Conservation (phyloP, 2,329 filamentous ascomycete species). For the Exophiala aquamarina region DNA sequence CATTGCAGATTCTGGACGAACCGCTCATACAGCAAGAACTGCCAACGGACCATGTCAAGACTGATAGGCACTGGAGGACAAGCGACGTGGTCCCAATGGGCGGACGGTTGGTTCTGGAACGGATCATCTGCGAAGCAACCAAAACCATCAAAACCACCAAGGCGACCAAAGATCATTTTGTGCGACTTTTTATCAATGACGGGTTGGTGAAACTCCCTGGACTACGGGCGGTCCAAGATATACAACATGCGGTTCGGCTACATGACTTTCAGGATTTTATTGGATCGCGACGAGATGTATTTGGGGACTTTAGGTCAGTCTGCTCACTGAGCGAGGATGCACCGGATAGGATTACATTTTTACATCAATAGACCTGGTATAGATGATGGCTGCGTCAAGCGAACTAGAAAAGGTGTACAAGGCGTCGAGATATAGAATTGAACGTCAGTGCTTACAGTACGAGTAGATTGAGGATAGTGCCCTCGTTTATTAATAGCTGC, state of each 20-base stretch:
- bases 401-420: too few species aligned
- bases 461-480: too few species aligned
- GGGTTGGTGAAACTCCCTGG: slow-evolving; percentile 47
- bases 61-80: slow-evolving; percentile 53
- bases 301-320: slow-evolving; percentile 49
- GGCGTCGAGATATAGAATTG: too few species aligned
- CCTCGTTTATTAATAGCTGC: too few species aligned
- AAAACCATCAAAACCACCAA: background rate
- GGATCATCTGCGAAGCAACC: slow-evolving; percentile 44
- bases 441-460: too few species aligned
- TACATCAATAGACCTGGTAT: slow-evolving; percentile 41
- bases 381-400: background rate
- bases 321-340: slow-evolving; percentile 48
- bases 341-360: slow-evolving; percentile 47
- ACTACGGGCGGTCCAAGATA: slow-evolving; percentile 3
- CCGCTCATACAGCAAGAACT: slow-evolving; percentile 44
- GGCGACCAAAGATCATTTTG: slow-evolving; percentile 31
- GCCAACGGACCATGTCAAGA: slow-evolving; percentile 46
- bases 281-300: slow-evolving; percentile 39
- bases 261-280: slow-evolving; percentile 44
- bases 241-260: slow-evolving; percentile 47
- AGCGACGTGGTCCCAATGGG: slow-evolving; percentile 60
- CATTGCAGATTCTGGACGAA: slow-evolving; percentile 45
- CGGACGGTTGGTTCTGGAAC: slow-evolving; percentile 55
- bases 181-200: slow-evolving; percentile 60